These are phyloP conservation scores for Chaetoscypha palmicola DNA, from an alignment of 2,329 filamentous ascomycete genomes.

Conservation along the genomic window DNA sequence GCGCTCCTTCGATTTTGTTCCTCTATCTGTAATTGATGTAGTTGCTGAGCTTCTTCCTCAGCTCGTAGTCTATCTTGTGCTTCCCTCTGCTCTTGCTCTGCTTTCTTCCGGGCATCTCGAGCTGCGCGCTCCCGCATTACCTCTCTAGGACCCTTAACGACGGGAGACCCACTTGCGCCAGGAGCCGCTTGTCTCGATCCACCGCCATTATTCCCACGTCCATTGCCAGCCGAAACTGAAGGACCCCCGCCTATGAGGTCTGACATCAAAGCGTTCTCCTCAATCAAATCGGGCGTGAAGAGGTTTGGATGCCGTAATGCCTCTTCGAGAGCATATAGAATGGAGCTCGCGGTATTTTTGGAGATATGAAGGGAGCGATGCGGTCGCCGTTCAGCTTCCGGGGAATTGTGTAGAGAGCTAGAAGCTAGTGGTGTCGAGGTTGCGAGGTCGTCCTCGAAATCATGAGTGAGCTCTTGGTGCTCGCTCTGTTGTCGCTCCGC, in stretches of 20 bases:
- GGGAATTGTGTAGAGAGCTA: slow-evolving; percentile 18
- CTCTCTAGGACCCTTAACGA: slow-evolving; percentile 77
- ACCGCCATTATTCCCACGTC: slow-evolving; percentile 53
- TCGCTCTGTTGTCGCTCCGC: slow-evolving; percentile 17
- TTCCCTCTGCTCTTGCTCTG: slow-evolving; percentile 44
- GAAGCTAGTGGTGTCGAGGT: slow-evolving; percentile 23
- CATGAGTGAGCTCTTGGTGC: slow-evolving; percentile 21
- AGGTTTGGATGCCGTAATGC: slow-evolving; percentile 73
- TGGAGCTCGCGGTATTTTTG: slow-evolving; percentile 76
- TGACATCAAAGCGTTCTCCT: slow-evolving; percentile 90
- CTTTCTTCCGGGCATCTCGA: slow-evolving; percentile 62
- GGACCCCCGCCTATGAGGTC: slow-evolving; percentile 62
- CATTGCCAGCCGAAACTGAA: slow-evolving; percentile 48
- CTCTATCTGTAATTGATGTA: too few relatives aligned
- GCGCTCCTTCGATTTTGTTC: slow-evolving; percentile 47
- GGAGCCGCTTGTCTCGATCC: slow-evolving; percentile 41
- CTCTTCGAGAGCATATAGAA: slow-evolving; percentile 88
- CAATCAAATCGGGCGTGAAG: slow-evolving; percentile 76
- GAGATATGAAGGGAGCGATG: slow-evolving; percentile 61
- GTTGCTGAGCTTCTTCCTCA: slow-evolving; percentile 49
- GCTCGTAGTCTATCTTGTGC: slow-evolving; percentile 40
- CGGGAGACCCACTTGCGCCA: slow-evolving; percentile 40
- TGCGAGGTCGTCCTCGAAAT: slow-evolving; percentile 25
- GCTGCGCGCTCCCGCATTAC: slow-evolving; percentile 85
- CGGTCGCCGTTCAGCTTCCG: slow-evolving; percentile 31